These are phyloP conservation scores for Candida manassasensis DNA, from an alignment of 805 yeast genomes.

Conservation along the genomic window DNA sequence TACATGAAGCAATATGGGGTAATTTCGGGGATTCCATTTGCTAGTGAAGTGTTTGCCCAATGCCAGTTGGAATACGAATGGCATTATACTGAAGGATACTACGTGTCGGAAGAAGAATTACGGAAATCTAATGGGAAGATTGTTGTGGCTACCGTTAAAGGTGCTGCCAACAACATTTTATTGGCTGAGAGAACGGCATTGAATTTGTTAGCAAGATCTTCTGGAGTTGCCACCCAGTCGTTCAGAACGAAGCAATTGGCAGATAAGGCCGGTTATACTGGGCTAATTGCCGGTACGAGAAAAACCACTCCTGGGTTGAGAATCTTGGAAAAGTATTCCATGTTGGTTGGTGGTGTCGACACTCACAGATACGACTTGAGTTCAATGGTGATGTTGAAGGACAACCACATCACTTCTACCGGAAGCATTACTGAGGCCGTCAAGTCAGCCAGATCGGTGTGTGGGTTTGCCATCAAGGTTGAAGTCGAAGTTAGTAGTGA, in stretches of 20 bases:
- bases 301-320: slow-evolving; percentile 97
- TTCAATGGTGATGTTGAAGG: slow-evolving; percentile 94
- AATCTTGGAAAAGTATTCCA: slow-evolving; percentile 82
- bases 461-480: slow-evolving; percentile 85
- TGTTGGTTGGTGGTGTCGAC: slow-evolving; percentile 94
- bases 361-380: slow-evolving; percentile 88
- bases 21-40: slow-evolving; percentile 85
- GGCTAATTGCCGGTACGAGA: slow-evolving; percentile 91
- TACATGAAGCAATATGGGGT: slow-evolving; percentile 80
- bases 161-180: slow-evolving; percentile 74
- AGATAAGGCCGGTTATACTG: slow-evolving; percentile 62
- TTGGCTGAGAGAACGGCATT: slow-evolving; percentile 84
- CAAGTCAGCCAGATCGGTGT: slow-evolving; percentile 64
- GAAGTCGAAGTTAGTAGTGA: slow-evolving; percentile 90
- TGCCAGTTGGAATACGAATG: slow-evolving; percentile 70
- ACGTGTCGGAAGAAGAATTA: slow-evolving; percentile 38
- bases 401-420: slow-evolving; percentile 88
- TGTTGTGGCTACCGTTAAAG: slow-evolving; percentile 71
- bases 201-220: slow-evolving; percentile 73
- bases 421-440: slow-evolving; percentile 91
- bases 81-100: slow-evolving; percentile 67
- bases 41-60: slow-evolving; percentile 75
- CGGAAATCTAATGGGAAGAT: slow-evolving; percentile 47
- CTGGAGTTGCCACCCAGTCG: slow-evolving; percentile 85
- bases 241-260: slow-evolving; percentile 55